These are phyloP conservation scores for Phytophthora pluvialis DNA, from an alignment of 352 stramenopile genomes.

Conservation along the genomic window DNA sequence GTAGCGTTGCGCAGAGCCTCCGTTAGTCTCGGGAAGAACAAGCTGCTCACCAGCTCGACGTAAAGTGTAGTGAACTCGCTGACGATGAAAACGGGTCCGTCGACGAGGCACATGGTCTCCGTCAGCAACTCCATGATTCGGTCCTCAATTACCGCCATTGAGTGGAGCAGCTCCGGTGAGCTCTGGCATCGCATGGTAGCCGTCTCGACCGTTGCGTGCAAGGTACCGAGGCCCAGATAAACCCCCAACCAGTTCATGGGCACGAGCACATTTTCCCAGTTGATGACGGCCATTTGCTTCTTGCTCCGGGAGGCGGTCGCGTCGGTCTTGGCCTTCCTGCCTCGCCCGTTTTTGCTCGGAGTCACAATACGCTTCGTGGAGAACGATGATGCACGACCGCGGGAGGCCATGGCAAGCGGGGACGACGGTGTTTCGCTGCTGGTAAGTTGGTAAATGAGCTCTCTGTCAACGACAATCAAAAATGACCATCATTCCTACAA, in stretches of 20 bases:
- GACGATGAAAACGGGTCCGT: conserved; percentile 53
- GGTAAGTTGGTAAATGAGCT: conserved; percentile 21
- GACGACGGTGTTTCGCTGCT: conserved; percentile 3
- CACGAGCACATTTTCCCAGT: conserved; percentile 63
- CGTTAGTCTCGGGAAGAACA: conserved; percentile 58
- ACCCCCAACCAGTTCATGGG: conserved; percentile 46
- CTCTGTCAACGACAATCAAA: neutral
- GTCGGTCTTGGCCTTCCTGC: neutral
- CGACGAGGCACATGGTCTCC: conserved; percentile 20
- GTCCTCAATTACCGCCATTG: conserved; percentile 40
- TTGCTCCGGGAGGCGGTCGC: neutral
- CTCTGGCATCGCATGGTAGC: conserved; percentile 25
- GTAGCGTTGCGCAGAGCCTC: conserved; percentile 35
- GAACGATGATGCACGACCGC: conserved; percentile 4
- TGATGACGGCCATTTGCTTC: conserved; percentile 45
- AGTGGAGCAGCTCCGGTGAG: conserved; percentile 17
- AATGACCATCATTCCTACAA: conserved; percentile 6
- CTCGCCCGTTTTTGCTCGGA: conserved; percentile 1
- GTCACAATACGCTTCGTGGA: conserved; percentile 13
- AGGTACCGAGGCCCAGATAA: conserved; percentile 40
- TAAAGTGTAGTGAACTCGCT: conserved; percentile 46
- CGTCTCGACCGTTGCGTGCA: conserved; percentile 29
- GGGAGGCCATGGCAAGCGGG: conserved; percentile 12
- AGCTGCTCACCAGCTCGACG: conserved; percentile 48
- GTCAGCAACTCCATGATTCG: conserved; percentile 44